Evolutionary conservation across 129 eudicot species (phyloP), one percentile per base, ranked within the genome.

Genomic region (Deinandra increscens): DNA sequence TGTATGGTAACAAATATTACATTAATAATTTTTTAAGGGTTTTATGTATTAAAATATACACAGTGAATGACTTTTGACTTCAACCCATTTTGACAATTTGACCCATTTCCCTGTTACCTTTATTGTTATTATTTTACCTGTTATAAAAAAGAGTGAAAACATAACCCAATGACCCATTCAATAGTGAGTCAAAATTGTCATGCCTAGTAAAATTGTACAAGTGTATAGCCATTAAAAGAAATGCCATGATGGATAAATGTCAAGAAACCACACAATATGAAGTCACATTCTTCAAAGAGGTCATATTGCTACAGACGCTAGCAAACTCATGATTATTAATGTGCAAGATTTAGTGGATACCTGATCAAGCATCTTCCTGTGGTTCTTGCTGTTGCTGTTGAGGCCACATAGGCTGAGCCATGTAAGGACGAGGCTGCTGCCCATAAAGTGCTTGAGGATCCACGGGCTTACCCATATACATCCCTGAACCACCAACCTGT

Each of bases 331-430:
- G 34, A 3, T 49, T 36, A 31, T 49, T 11, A 68, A 66, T 13
- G 36, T 69, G 29, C 19, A 10, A 7, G 42, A 2, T 58, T 71
- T 9, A 71, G 33, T 9, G 0, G 1, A 43, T 72, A 36, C 69
- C 51, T 72, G 70, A 9, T 48, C 61, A 90, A 77, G 94, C 80
- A 73, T 91, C 97, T 54, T 83, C 79, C 68, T 84, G 81, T 10
- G 94, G 89, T 69, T 79, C 96, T 79, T 82, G 95, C 42, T 85
- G 97, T 23, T 87, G 90, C 53, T 84, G 96, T 29, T 84, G 97
- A 18, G 97, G 94, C 97, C 97, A 91, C 91, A 84, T 88, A 44
- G 83, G 85, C 65, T 77, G 95, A 60, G 87, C 84, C 93, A 91
- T 82, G 75, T 85, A 91, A 36, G 90, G 90, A 67, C 87, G 87